Base-by-base conservation (phyloP, 139 green algal species). In the Deuterostichococcus epilithicus region DNA sequence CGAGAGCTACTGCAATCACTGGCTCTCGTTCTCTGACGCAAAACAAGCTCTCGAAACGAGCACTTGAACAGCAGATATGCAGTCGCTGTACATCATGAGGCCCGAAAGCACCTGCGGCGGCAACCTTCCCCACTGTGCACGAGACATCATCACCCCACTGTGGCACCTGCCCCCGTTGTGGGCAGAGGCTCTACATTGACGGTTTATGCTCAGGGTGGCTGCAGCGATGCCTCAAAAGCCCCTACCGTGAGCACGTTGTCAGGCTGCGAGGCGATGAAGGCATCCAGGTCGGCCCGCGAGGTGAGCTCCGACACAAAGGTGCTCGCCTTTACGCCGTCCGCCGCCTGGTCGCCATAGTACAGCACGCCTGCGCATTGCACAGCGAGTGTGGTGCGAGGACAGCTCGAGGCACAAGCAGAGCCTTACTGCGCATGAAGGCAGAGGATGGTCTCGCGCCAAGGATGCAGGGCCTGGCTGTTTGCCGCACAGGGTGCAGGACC, bases 211-310 rank as follows among this genome's bases (percentile, higher is more conserved):
- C 52, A n/a, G n/a, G n/a, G n/a, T n/a, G n/a, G n/a, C n/a, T n/a
- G n/a, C n/a, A n/a, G n/a, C n/a, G n/a, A n/a, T n/a, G n/a, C n/a
- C n/a, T n/a, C n/a, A n/a, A n/a, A n/a, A n/a, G n/a, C n/a, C n/a
- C n/a, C n/a, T n/a, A 90, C 86, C 3, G 72, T 85, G 37, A 90
- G 77, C 37, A 85, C 84, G 20, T 76, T 74, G 10, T 76, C 52
- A 25, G 28, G 45, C 69, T 76, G 76, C 1, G 70, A 39, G 33
- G 30, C 76, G 36, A 80, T 81, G 34, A 90, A 94, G 1, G 70
- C 20, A 3, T 87, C 67, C 34, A 95, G 69, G 18, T 90, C 77
- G 10, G 69, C 70, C 0, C 30, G n/a, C 28, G 5, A 28, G 3
- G 63, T 37, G 28, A 95, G 76, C 32, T 94, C 88, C 2, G 65